A percentile compares a stretch with the other conserved stretches of the same genome.
These are phyloP conservation scores for Leucocoprinus leucothites DNA, from an alignment of 768 basidiomycete genomes.

Conservation along the genomic window DNA sequence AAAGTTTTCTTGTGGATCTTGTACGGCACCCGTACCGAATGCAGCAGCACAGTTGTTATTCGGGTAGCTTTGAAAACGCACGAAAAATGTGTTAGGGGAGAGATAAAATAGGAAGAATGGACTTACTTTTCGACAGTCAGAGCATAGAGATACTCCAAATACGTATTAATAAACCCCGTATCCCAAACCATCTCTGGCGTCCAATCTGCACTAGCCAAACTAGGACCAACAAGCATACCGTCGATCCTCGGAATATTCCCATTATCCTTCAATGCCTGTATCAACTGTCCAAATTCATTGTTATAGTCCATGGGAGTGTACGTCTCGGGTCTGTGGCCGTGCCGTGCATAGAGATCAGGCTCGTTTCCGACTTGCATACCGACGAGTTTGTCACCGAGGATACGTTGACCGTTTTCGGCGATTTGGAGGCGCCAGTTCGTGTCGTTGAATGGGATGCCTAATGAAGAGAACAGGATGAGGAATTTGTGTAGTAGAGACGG, in stretches of 20 bases:
- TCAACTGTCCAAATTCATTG: conserved; percentile 42
- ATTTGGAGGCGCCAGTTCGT: conserved; percentile 52
- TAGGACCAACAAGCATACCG: conserved; percentile 57
- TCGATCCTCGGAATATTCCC: conserved; percentile 27
- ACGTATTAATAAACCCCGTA: conserved; percentile 46
- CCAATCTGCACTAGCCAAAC: conserved; percentile 55
- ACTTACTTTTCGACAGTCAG: conserved; percentile 57
- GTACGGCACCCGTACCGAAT: conserved; percentile 36
- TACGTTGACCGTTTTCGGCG: conserved; percentile 53
- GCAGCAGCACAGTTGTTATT: conserved; percentile 58
- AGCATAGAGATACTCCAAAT: conserved; percentile 36
- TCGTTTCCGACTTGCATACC: conserved; percentile 76
- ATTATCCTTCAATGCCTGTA: conserved; percentile 35
- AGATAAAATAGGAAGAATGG: background rate
- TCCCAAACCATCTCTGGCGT: conserved; percentile 43
- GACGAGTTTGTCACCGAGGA: conserved; percentile 63
- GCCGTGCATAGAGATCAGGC: conserved; percentile 64
- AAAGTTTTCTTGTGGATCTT: conserved; percentile 46
- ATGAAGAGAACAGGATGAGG: background rate
- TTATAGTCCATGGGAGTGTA: conserved; percentile 38
- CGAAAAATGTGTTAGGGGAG: background rate
- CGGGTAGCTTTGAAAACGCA: conserved; percentile 36
- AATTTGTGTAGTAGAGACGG: too few relatives aligned
- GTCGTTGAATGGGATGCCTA: conserved; percentile 64
- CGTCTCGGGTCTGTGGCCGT: conserved; percentile 20